phyloP scores from a whole-genome alignment of 768 basidiomycete genomes.

The Brasilioporus rufonigricans region DNA sequence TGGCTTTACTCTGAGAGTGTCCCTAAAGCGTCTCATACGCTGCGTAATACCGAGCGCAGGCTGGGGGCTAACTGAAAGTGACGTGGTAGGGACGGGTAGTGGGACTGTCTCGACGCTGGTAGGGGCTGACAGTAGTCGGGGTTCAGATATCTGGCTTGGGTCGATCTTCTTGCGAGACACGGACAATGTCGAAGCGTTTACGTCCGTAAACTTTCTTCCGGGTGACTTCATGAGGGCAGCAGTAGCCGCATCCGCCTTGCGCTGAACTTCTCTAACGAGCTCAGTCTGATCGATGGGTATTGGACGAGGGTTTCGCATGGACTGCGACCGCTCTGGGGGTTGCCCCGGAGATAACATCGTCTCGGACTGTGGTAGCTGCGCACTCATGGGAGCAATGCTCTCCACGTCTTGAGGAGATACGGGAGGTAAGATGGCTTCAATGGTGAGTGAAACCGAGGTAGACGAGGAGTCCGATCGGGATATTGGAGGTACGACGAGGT shows the following conservation, averaged over 20 bases:
- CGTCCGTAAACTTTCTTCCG: slow-evolving; percentile 40
- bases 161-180: slow-evolving; percentile 54
- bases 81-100: slow-evolving; percentile 39
- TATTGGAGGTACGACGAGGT: slow-evolving; percentile 20
- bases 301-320: slow-evolving; percentile 39
- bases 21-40: slow-evolving; percentile 69
- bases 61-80: slow-evolving; percentile 34
- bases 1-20: slow-evolving; percentile 59
- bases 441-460: slow-evolving; percentile 35
- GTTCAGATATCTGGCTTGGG: slow-evolving; percentile 63
- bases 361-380: slow-evolving; percentile 1
- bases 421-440: slow-evolving; percentile 30
- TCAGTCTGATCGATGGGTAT: slow-evolving; percentile 49
- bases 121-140: slow-evolving; percentile 63
- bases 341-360: slow-evolving; percentile 15
- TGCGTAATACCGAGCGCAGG: slow-evolving; percentile 57
- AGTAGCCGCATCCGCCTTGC: slow-evolving; percentile 66
- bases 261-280: slow-evolving; percentile 63
- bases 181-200: slow-evolving; percentile 41
- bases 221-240: slow-evolving; percentile 53
- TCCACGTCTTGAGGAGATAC: slow-evolving; percentile 21
- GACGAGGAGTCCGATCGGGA: slow-evolving; percentile 26
- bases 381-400: slow-evolving; percentile 1
- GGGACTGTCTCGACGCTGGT: slow-evolving; percentile 69
- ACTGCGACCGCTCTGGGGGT: slow-evolving; percentile 30